Percentiles rank a stretch among this genome's conserved stretches.
Conservation (phyloP, 2,329 filamentous ascomycete genomes). For the Cladophialophora psammophila region DNA sequence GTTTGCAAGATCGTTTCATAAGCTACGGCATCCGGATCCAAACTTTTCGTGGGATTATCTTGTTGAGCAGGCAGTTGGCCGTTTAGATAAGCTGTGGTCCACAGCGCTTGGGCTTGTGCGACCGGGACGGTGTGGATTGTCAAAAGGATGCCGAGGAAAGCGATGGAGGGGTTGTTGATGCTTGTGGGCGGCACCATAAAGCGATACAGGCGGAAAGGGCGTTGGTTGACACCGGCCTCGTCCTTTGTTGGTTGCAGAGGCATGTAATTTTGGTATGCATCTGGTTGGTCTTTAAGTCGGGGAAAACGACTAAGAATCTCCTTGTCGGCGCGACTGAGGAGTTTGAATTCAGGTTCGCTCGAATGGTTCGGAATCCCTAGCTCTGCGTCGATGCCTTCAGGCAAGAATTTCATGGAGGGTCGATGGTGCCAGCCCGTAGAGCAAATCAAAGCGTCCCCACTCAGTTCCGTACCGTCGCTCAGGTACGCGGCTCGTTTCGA, state of each 20-base stretch:
- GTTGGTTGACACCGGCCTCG: not conserved
- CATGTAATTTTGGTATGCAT: slow-evolving; percentile 30
- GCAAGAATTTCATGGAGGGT: slow-evolving; percentile 58
- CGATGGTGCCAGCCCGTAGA: slow-evolving; percentile 64
- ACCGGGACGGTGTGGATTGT: slow-evolving; percentile 55
- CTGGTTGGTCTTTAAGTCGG: slow-evolving; percentile 55
- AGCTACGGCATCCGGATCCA: slow-evolving; percentile 47
- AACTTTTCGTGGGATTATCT: not conserved
- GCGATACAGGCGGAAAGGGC: slow-evolving; percentile 53
- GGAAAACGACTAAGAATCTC: slow-evolving; percentile 62
- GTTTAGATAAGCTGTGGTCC: slow-evolving; percentile 71
- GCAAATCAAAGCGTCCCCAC: slow-evolving; percentile 61
- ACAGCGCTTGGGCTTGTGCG: slow-evolving; percentile 59
- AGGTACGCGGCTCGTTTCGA: slow-evolving; percentile 56
- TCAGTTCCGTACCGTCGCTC: slow-evolving; percentile 52
- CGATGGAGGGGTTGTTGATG: slow-evolving; percentile 50
- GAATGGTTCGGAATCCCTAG: slow-evolving; percentile 55
- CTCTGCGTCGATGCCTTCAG: slow-evolving; percentile 50
- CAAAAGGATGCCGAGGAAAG: slow-evolving; percentile 57
- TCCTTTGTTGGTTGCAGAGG: slow-evolving; percentile 8
- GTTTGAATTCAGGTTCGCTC: slow-evolving; percentile 26
- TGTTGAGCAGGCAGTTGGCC: slow-evolving; percentile 50
- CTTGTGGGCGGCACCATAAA: slow-evolving; percentile 52
- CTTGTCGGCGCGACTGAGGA: slow-evolving; percentile 55
- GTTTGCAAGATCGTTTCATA: slow-evolving; percentile 69